Evolutionary conservation across 2,329 filamentous ascomycete species (phyloP).

Genomic region (Aspergillus novoparasiticus): DNA sequence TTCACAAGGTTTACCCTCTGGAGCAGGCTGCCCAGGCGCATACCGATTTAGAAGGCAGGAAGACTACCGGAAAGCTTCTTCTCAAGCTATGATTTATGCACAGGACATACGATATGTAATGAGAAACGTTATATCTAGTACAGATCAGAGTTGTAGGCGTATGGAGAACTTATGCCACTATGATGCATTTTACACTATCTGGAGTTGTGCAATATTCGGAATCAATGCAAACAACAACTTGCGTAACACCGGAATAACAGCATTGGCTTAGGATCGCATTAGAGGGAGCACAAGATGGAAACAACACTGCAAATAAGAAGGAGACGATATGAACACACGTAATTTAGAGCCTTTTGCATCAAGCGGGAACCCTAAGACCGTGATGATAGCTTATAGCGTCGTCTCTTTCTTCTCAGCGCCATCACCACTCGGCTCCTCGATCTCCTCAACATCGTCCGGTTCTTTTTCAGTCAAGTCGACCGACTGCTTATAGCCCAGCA

Average conservation of each 20-base stretch:
- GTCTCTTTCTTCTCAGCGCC: not conserved
- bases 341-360: not conserved
- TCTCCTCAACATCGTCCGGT: slow-evolving; percentile 16
- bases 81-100: slow-evolving; percentile 59
- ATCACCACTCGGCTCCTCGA: slow-evolving; percentile 13
- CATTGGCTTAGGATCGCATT: not conserved
- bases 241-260: not conserved
- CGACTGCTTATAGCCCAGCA: slow-evolving; percentile 67
- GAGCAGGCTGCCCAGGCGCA: slow-evolving; percentile 74
- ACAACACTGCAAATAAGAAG: not conserved
- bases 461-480: slow-evolving; percentile 21
- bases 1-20: slow-evolving; percentile 78
- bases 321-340: not conserved
- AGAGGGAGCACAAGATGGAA: not conserved
- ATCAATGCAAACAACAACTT: not conserved
- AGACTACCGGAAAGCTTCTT: slow-evolving; percentile 81
- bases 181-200: not conserved
- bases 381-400: not conserved
- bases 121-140: not conserved
- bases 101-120: not conserved
- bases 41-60: slow-evolving; percentile 75
- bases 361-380: not conserved
- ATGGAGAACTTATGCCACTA: not conserved
- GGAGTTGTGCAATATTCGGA: not conserved
- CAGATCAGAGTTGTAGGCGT: not conserved